Conservation (phyloP, 352 stramenopile species). For the Phytophthora capsici region DNA sequence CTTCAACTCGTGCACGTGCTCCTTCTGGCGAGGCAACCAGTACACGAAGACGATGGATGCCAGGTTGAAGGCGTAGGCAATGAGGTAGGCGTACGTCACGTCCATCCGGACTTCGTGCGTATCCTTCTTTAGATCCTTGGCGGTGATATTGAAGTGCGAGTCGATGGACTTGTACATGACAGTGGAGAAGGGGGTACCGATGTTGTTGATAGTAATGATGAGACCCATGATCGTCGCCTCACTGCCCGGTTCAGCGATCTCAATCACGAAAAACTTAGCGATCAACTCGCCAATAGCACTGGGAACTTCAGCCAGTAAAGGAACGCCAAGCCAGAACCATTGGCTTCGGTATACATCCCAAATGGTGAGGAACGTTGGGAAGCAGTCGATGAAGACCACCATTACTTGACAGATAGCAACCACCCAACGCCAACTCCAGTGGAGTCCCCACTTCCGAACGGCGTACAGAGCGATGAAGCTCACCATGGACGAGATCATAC, state of each 20-base stretch:
- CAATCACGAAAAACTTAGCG: conserved; percentile 46
- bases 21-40: conserved; percentile 59
- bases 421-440: conserved; percentile 58
- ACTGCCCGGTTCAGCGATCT: conserved; percentile 46
- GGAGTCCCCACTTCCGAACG: conserved; percentile 50
- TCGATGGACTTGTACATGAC: conserved; percentile 66
- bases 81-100: conserved; percentile 57
- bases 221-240: conserved; percentile 57
- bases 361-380: conserved; percentile 56
- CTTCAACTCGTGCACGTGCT: conserved; percentile 47
- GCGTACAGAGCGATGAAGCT: conserved; percentile 36
- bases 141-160: conserved; percentile 50
- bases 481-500: conserved; percentile 37
- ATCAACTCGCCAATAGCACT: conserved; percentile 42
- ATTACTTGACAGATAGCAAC: conserved; percentile 38
- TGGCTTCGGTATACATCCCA: conserved; percentile 60
- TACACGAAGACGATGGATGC: conserved; percentile 51
- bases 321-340: conserved; percentile 66
- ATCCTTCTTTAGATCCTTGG: conserved; percentile 41
- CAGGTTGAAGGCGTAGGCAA: conserved; percentile 60
- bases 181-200: conserved; percentile 51
- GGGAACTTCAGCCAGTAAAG: conserved; percentile 48
- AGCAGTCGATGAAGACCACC: conserved; percentile 31
- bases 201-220: conserved; percentile 40
- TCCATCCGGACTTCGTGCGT: conserved; percentile 51